phyloP scores from a whole-genome alignment of 352 stramenopile genomes.

The Phytophthora megakarya region DNA sequence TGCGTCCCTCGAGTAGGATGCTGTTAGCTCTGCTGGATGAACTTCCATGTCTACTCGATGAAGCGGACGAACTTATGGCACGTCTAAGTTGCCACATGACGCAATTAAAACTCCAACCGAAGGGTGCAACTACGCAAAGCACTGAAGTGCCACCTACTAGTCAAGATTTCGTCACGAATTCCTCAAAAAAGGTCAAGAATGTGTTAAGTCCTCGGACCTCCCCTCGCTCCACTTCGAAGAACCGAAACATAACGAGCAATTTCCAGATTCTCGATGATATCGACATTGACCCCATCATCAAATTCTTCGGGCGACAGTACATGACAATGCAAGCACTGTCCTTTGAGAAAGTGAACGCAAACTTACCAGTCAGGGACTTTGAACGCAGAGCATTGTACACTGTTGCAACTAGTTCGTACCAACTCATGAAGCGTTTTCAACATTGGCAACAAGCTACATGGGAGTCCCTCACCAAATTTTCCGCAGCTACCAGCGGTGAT shows the following conservation, averaged over 20 bases:
- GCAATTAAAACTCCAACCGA: slow-evolving; percentile 24
- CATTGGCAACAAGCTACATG: slow-evolving; percentile 66
- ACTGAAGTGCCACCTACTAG: slow-evolving; percentile 2
- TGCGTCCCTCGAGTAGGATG: slow-evolving; percentile 34
- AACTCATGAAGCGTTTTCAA: slow-evolving; percentile 69
- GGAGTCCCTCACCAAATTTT: slow-evolving; percentile 53
- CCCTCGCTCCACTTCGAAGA: background rate
- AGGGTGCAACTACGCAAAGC: background rate
- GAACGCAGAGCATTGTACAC: slow-evolving; percentile 33
- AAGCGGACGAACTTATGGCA: slow-evolving; percentile 64
- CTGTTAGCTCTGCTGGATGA: slow-evolving; percentile 63
- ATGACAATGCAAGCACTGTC: slow-evolving; percentile 36
- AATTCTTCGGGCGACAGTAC: slow-evolving; percentile 58
- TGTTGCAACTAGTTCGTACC: slow-evolving; percentile 41
- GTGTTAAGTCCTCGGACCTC: slow-evolving; percentile 2
- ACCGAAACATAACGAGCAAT: slow-evolving; percentile 6
- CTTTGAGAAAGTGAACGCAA: slow-evolving; percentile 29
- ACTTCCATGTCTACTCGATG: slow-evolving; percentile 61
- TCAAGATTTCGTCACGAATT: background rate
- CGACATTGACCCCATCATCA: slow-evolving; percentile 39
- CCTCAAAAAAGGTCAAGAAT: slow-evolving; percentile 6
- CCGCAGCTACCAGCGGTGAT: slow-evolving; percentile 27
- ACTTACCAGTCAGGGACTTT: slow-evolving; percentile 7
- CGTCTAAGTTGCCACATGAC: slow-evolving; percentile 47
- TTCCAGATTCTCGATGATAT: slow-evolving; percentile 19